Conservation (phyloP, 139 green algal species). For the Tetraselmis chui region DNA sequence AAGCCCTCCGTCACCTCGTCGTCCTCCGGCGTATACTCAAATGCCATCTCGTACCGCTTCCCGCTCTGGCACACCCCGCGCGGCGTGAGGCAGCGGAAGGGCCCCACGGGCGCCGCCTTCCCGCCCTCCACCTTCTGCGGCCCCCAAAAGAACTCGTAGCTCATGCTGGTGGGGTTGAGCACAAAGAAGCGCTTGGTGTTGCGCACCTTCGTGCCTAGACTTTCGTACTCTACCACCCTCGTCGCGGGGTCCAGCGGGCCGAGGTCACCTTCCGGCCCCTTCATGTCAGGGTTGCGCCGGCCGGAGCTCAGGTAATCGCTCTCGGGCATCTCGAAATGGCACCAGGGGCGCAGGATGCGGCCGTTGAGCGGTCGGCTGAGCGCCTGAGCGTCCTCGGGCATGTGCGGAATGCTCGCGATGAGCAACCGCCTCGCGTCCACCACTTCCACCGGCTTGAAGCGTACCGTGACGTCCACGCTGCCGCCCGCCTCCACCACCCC, state of each 20-base stretch:
- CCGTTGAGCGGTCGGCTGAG: constrained; percentile 33
- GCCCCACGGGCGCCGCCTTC: background rate
- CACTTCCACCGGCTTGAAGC: constrained; percentile 67
- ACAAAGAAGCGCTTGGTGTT: constrained; percentile 74
- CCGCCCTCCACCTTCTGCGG: constrained; percentile 13
- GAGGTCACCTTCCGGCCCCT: constrained; percentile 34
- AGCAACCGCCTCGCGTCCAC: constrained; percentile 50
- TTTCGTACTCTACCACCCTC: constrained; percentile 47
- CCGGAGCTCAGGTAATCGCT: constrained; percentile 51
- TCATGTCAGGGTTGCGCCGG: constrained; percentile 47
- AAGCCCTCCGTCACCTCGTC: constrained; percentile 58
- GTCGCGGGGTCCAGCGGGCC: constrained; percentile 60
- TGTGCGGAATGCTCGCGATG: constrained; percentile 44
- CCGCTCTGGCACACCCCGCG: constrained; percentile 44
- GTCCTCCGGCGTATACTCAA: constrained; percentile 56
- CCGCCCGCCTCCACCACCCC: constrained; percentile 36
- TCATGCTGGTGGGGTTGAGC: constrained; percentile 71
- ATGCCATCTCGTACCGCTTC: constrained; percentile 73
- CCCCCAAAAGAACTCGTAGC: constrained; percentile 72
- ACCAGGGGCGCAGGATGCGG: constrained; percentile 61
- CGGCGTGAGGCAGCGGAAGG: constrained; percentile 24
- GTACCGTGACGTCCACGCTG: constrained; percentile 44
- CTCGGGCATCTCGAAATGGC: constrained; percentile 74
- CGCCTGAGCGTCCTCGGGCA: constrained; percentile 31
- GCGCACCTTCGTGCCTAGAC: constrained; percentile 48